Conservation (phyloP, 257 asterid species). For the Echium plantagineum region DNA sequence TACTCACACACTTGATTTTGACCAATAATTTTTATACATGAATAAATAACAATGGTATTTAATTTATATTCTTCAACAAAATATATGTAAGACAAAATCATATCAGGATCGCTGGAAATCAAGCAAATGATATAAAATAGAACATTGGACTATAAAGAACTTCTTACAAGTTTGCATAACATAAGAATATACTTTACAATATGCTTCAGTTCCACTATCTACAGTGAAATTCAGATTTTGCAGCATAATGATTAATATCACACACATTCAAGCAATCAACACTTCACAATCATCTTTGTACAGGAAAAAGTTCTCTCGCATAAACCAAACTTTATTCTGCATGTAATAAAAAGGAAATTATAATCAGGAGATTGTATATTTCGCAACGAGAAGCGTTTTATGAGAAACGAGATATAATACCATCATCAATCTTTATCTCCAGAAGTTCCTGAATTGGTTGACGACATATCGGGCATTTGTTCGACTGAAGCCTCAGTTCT, state of each 20-base stretch:
- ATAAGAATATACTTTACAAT: not conserved
- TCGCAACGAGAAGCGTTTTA: not conserved
- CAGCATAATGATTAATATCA: slow-evolving; percentile 1
- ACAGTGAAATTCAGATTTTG: not conserved
- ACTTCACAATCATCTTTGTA: slow-evolving; percentile 7
- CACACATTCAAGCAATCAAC: slow-evolving; percentile 1
- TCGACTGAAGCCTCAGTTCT: slow-evolving; percentile 67
- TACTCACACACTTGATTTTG: no score
- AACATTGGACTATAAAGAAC: no score
- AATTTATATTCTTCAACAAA: no score
- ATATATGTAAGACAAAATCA: no score
- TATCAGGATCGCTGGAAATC: no score
- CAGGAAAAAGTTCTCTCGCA: not conserved
- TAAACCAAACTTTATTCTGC: slow-evolving; percentile 10
- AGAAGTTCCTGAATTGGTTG: slow-evolving; percentile 80
- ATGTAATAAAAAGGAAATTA: not conserved
- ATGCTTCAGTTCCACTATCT: not conserved
- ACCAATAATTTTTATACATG: no score
- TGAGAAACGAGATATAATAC: slow-evolving; percentile 18
- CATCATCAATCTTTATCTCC: slow-evolving; percentile 74
- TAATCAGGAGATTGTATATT: not conserved
- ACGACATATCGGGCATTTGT: slow-evolving; percentile 80
- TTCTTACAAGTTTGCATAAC: no score
- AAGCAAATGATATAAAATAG: no score
- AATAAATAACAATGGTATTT: no score